Percentiles rank a stretch among this genome's conserved stretches.
Evolutionary conservation across 148 eudicot genomes (phyloP).

Genomic region (Drosera capensis): DNA sequence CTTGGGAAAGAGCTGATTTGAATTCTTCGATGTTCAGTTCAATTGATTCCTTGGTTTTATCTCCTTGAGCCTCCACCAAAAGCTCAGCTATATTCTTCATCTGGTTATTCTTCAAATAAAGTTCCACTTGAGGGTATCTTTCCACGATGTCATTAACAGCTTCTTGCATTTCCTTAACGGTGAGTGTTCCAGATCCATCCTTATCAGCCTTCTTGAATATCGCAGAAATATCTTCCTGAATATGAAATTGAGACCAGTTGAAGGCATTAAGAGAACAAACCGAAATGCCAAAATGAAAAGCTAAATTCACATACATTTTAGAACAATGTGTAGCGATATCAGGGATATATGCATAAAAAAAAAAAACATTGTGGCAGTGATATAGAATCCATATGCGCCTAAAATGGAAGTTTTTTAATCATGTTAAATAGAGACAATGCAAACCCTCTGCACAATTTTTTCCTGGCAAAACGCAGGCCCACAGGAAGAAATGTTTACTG

Average conservation of each 20-base stretch:
- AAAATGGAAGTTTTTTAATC: too few species aligned
- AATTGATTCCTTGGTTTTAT: slow-evolving; percentile 47
- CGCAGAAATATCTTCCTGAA: slow-evolving; percentile 68
- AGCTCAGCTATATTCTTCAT: slow-evolving; percentile 58
- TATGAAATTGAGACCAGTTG: not conserved
- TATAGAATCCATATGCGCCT: too few species aligned
- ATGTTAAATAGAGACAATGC: too few species aligned
- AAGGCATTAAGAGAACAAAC: not conserved
- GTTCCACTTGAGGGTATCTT: slow-evolving; percentile 83
- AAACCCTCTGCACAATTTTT: too few species aligned
- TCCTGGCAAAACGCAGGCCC: too few species aligned
- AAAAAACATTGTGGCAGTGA: too few species aligned
- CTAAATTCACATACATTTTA: too few species aligned
- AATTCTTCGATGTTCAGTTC: slow-evolving; percentile 55
- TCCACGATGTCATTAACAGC: slow-evolving; percentile 56
- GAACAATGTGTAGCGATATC: too few species aligned
- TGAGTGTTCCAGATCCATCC: slow-evolving; percentile 81
- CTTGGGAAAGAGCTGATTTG: slow-evolving; percentile 36
- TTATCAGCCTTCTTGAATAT: slow-evolving; percentile 79
- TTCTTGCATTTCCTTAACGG: slow-evolving; percentile 86
- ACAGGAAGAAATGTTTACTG: too few species aligned
- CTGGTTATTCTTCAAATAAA: slow-evolving; percentile 58
- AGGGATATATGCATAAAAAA: too few species aligned
- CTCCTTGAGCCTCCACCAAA: slow-evolving; percentile 48
- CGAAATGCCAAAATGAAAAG: too few species aligned